Base-by-base conservation (phyloP, 345 rosid species). In the Theobroma cacao region DNA sequence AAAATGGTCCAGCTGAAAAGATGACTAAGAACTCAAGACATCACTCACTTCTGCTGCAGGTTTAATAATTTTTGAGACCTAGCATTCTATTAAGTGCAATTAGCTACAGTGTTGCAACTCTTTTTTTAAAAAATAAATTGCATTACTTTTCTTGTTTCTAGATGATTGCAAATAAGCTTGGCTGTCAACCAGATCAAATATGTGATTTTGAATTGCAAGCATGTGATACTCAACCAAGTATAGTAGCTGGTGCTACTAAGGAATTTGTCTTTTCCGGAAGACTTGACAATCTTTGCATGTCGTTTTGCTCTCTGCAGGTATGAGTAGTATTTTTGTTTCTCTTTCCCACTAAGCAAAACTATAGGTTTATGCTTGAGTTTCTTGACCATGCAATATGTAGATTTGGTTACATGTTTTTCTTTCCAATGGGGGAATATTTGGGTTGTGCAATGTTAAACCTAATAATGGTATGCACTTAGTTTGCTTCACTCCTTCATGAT, bases 271-370 rank as follows among this genome's bases (percentile, higher is more conserved):
- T 89, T 83, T 93, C 98, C 0, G 99, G 99, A 84, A 90, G 99
- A 85, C 98, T 94, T 13, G 99, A 97, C 84, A 97, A 97, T 80
- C 98, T 97, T 58, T 96, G 99, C 95, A 91, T 89, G 92, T 92
- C 97, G 75, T 96, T 90, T 88, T 92, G 98, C 86, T 92, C 98
- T 80, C 83, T 96, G 33, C 87, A 90, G 97, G 99, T 96, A 86
- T 26, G 59, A 41, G 24, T 22, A 38, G 34, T 26, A n/a, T 38
- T 50, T 17, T 56, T 79, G 7, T 43, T 40, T 14, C 28, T 73
- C 41, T 72, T 24, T 78, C 26, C 17, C 26, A 24, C 36, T 68
- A 33, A 41, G 22, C 17, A 50, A 30, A 63, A 22, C 33, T 1
- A 12, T 15, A 28, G 68, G 56, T 56, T 8, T 34, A 10, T n/a